These are phyloP conservation scores for Pulveroboletus sp. DNA, from an alignment of 768 basidiomycete species.

Conservation along the genomic window DNA sequence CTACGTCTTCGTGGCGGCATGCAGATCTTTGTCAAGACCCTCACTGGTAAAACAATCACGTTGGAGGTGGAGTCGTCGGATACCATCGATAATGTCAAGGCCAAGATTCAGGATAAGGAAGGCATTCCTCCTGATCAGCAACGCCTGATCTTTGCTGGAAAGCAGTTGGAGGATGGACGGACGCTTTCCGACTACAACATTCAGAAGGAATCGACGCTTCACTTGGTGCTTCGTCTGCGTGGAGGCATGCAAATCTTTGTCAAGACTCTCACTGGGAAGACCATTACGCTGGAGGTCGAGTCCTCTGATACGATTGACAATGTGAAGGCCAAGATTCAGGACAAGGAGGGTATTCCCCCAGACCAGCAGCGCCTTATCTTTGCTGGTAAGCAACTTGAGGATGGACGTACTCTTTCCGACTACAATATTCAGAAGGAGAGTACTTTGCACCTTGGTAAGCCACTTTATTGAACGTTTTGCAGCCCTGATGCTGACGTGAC, in stretches of 20 bases:
- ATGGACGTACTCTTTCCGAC: slow-evolving; percentile 74
- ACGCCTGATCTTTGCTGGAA: slow-evolving; percentile 89
- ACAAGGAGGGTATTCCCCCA: slow-evolving; percentile 79
- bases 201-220: slow-evolving; percentile 80
- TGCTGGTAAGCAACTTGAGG: slow-evolving; percentile 77
- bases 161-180: slow-evolving; percentile 92
- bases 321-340: slow-evolving; percentile 76
- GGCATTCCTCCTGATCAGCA: slow-evolving; percentile 85
- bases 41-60: slow-evolving; percentile 91
- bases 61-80: slow-evolving; percentile 91
- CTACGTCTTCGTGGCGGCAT: slow-evolving; percentile 87
- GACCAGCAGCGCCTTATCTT: slow-evolving; percentile 81
- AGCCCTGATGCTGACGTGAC: not conserved
- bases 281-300: slow-evolving; percentile 74
- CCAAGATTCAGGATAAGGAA: slow-evolving; percentile 81
- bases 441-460: slow-evolving; percentile 57
- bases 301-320: slow-evolving; percentile 76
- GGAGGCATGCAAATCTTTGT: slow-evolving; percentile 74
- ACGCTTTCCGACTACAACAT: slow-evolving; percentile 82
- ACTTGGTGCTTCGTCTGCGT: slow-evolving; percentile 70
- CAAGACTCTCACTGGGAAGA: slow-evolving; percentile 74
- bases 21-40: slow-evolving; percentile 88
- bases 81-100: slow-evolving; percentile 89
- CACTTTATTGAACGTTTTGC: not conserved
- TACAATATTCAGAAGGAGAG: slow-evolving; percentile 77